Evolutionary conservation across 2,329 filamentous ascomycete genomes (phyloP), one percentile per base, ranked within the genome.

Genomic region (Aureobasidium zeae): DNA sequence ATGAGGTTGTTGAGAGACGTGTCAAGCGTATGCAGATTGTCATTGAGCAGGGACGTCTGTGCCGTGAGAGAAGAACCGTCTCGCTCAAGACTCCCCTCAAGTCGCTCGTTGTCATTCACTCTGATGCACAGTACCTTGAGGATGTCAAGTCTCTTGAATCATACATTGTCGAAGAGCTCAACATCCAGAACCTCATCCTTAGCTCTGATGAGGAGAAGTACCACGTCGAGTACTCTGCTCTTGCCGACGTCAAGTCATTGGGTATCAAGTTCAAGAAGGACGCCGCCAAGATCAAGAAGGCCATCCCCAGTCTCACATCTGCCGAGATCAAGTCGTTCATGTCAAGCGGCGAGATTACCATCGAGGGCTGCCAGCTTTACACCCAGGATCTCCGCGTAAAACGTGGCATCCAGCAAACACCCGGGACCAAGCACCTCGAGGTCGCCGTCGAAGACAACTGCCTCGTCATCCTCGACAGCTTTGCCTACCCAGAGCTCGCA

Each of bases 241-340:
- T 76, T 28, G 88, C 87, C 6, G 91, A 98, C 63, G 95, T 91
- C 83, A 87, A 91, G 11, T 83, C 85, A 2, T 73, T 98, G 12
- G 91, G 91, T 52, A 94, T 94, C 76, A 96, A 96, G 69, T 74
- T 96, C 54, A 94, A 94, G 73, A 95, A 94, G 66, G 88, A 95
- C 57, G 85, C 87, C 52, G 78, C 80, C 52, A 86, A 83, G 60
- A 87, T 96, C 53, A 93, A 93, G 71, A 93, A 89, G 67, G 87
- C 85, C 2, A 69, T 98, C 33, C 88, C 88, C 5, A 72, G 67
- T 28, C 70, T 98, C 36, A 83, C 75, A 15, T 88, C 81, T 53
- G 78, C 85, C 9, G 76, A 94, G 53, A 86, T 94, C 48, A 85
- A 88, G 61, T 68, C 70, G 28, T 98, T 87, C 60, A 70, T 91